A percentile compares a stretch with the other conserved stretches of the same genome.
Evolutionary conservation across 2,329 filamentous ascomycete species (phyloP).

Genomic region (Aureobasidium sp.): DNA sequence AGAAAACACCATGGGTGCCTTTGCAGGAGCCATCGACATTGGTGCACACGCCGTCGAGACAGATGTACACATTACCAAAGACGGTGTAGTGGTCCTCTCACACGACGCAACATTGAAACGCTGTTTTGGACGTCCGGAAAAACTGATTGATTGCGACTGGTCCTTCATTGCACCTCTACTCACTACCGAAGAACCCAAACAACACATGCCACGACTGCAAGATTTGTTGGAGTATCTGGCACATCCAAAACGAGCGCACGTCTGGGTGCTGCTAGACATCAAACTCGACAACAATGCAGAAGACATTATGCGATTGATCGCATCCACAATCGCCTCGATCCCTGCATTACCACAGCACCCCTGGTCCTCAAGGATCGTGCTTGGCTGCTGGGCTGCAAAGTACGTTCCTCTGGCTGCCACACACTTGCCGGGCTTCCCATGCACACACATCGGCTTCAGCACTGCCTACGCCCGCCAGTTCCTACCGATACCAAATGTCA

Average conservation of each 20-base stretch:
- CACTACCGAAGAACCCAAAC: slow-evolving; percentile 60
- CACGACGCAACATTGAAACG: slow-evolving; percentile 68
- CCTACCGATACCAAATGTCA: slow-evolving; percentile 58
- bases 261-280: slow-evolving; percentile 84
- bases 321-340: slow-evolving; percentile 53
- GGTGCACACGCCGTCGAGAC: slow-evolving; percentile 81
- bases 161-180: slow-evolving; percentile 60
- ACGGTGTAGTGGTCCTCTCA: slow-evolving; percentile 71
- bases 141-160: slow-evolving; percentile 72
- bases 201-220: slow-evolving; percentile 63
- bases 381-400: slow-evolving; percentile 76
- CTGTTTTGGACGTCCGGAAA: slow-evolving; percentile 70
- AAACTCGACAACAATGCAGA: slow-evolving; percentile 71
- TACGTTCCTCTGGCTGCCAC: slow-evolving; percentile 59
- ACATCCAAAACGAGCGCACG: slow-evolving; percentile 54
- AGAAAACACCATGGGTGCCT: slow-evolving; percentile 80
- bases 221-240: slow-evolving; percentile 70
- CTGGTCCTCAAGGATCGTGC: slow-evolving; percentile 67
- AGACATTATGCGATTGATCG: slow-evolving; percentile 63
- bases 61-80: slow-evolving; percentile 74
- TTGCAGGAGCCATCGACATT: slow-evolving; percentile 63
- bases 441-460: slow-evolving; percentile 63
- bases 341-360: slow-evolving; percentile 39
- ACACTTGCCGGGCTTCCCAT: slow-evolving; percentile 56
- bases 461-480: slow-evolving; percentile 64